Percentiles rank a stretch among this genome's conserved stretches.
phyloP scores from a whole-genome alignment of 75 land plant species.

The Picea sitchensis region DNA sequence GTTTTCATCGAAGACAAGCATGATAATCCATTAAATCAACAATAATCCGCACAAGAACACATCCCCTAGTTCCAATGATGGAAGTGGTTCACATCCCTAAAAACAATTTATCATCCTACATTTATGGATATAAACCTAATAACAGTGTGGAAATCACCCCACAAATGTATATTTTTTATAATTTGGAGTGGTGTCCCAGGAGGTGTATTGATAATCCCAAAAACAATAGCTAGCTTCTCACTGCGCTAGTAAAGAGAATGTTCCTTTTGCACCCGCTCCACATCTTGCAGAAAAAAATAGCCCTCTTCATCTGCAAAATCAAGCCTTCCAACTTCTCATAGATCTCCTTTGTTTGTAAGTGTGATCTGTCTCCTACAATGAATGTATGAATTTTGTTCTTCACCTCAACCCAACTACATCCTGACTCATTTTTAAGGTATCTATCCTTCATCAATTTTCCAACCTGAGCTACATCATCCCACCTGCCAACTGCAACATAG shows the following conservation, averaged over 20 bases:
- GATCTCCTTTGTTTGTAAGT: slow-evolving; percentile 3
- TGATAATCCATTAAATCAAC: neutral
- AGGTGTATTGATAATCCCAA: slow-evolving; percentile 24
- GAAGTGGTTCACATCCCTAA: slow-evolving; percentile 19
- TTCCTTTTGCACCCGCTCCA: slow-evolving; percentile 6
- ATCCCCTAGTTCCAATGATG: slow-evolving; percentile 23
- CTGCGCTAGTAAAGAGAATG: too few species aligned
- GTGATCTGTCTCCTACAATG: slow-evolving; percentile 44
- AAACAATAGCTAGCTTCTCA: slow-evolving; percentile 35
- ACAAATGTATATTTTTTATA: slow-evolving; percentile 18
- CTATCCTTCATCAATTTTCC: slow-evolving; percentile 1
- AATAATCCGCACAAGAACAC: slow-evolving; percentile 28
- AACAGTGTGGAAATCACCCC: slow-evolving; percentile 22
- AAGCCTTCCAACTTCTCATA: slow-evolving; percentile 14
- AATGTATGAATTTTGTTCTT: slow-evolving; percentile 47
- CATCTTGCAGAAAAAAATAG: slow-evolving; percentile 12
- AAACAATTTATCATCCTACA: slow-evolving; percentile 12
- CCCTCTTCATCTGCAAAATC: slow-evolving; percentile 9
- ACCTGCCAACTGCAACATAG: neutral
- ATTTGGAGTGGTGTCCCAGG: slow-evolving; percentile 16
- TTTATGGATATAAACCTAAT: slow-evolving; percentile 15
- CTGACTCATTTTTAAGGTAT: neutral
- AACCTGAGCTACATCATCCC: neutral
- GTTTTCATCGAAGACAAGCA: too few species aligned
- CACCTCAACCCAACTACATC: slow-evolving; percentile 14